Conservation (phyloP, 2,329 filamentous ascomycete genomes). For the Podosphaera xanthii region DNA sequence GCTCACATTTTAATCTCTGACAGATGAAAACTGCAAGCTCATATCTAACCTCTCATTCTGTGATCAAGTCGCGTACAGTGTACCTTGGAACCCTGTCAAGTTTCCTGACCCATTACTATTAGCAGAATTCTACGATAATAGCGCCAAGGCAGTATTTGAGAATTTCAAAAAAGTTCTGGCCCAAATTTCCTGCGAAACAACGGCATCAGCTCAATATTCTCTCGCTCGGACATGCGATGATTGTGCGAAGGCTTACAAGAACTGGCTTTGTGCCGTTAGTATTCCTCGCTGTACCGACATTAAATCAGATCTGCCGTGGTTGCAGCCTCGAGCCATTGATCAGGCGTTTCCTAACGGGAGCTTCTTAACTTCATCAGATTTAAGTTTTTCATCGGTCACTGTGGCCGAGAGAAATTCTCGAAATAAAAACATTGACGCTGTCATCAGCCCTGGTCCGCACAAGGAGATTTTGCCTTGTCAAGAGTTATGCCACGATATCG, state of each 20-base stretch:
- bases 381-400: constrained; percentile 7
- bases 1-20: not conserved
- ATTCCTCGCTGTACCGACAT: constrained; percentile 88
- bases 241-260: constrained; percentile 65
- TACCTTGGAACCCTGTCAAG: constrained; percentile 51
- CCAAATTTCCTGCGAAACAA: constrained; percentile 68
- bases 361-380: constrained; percentile 20
- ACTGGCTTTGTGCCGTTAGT: constrained; percentile 82
- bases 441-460: constrained; percentile 66
- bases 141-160: constrained; percentile 43
- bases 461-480: constrained; percentile 80
- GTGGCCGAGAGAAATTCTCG: constrained; percentile 25
- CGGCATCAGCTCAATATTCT: constrained; percentile 53
- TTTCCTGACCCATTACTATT: constrained; percentile 38
- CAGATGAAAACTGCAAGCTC: constrained; percentile 62
- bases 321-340: constrained; percentile 45
- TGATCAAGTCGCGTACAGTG: constrained; percentile 69
- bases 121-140: constrained; percentile 52
- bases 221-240: constrained; percentile 53
- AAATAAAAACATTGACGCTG: constrained; percentile 47
- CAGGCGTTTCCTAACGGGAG: constrained; percentile 51
- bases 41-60: constrained; percentile 80
- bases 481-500: constrained; percentile 68
- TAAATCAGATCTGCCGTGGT: constrained; percentile 25
- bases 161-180: constrained; percentile 65